Evolutionary conservation across 2,329 filamentous ascomycete species (phyloP).

Genomic region (Ciborinia camelliae): DNA sequence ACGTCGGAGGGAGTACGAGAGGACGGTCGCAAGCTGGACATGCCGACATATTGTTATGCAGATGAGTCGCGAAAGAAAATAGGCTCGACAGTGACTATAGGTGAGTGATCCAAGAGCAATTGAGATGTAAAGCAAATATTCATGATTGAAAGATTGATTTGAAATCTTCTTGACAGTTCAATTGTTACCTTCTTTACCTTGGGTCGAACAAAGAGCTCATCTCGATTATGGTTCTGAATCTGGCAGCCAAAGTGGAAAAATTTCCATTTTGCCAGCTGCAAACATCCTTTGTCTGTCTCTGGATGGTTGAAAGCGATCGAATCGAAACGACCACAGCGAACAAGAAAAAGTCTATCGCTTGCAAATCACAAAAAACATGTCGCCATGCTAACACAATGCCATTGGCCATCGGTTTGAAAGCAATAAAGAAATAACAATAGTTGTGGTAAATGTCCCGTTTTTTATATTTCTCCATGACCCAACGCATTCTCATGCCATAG

Average conservation of each 20-base stretch:
- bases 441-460: slow-evolving; percentile 29
- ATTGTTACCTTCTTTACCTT: not conserved
- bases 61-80: not conserved
- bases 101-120: not conserved
- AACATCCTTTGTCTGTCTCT: slow-evolving; percentile 14
- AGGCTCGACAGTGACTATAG: not conserved
- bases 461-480: slow-evolving; percentile 35
- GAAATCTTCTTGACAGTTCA: not conserved
- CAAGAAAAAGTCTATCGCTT: not conserved
- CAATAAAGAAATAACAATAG: not conserved
- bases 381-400: not conserved
- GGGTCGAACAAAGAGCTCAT: not conserved
- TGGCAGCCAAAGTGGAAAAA: not conserved
- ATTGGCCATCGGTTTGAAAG: not conserved
- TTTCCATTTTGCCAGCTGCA: not conserved
- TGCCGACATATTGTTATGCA: slow-evolving; percentile 12
- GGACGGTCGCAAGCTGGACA: slow-evolving; percentile 16
- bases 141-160: not conserved
- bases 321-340: not conserved
- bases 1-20: slow-evolving; percentile 26
- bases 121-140: not conserved
- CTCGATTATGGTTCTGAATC: not conserved
- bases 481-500: slow-evolving; percentile 41
- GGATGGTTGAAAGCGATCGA: not conserved
- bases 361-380: not conserved